phyloP scores from a whole-genome alignment of 2,329 filamentous ascomycete species.

The Dendryphion nanum region DNA sequence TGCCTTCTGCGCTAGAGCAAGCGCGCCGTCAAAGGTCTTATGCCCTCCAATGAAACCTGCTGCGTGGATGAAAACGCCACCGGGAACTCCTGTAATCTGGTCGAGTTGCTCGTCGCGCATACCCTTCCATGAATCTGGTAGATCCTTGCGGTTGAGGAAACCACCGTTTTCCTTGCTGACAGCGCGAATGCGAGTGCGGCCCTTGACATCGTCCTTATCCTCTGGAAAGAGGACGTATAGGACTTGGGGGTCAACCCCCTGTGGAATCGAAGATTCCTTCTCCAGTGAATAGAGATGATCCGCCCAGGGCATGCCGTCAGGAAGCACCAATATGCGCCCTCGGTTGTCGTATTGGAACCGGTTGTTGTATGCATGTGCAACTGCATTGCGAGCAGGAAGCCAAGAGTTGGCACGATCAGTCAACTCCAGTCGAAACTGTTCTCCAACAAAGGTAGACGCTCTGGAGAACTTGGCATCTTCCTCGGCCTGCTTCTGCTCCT shows the following conservation, averaged over 20 bases:
- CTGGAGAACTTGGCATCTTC: conserved; percentile 79
- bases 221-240: conserved; percentile 93
- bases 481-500: conserved; percentile 57
- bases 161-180: conserved; percentile 83
- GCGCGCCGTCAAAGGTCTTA: conserved; percentile 82
- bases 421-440: conserved; percentile 81
- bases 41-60: conserved; percentile 96
- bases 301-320: conserved; percentile 85
- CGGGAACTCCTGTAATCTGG: conserved; percentile 64
- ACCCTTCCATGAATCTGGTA: conserved; percentile 90
- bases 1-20: conserved; percentile 80
- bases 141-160: conserved; percentile 86
- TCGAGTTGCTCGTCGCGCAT: conserved; percentile 84
- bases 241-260: conserved; percentile 55
- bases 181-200: conserved; percentile 91
- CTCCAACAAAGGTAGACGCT: conserved; percentile 81
- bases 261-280: conserved; percentile 47
- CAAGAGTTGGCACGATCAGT: conserved; percentile 73
- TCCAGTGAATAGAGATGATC: conserved; percentile 93
- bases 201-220: conserved; percentile 63
- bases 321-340: conserved; percentile 78
- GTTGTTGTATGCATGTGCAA: conserved; percentile 71
- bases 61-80: conserved; percentile 90
- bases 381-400: conserved; percentile 82
- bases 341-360: conserved; percentile 67